Conservation (phyloP, 1,284 basidiomycete species). For the Rhizoctonia solani region DNA sequence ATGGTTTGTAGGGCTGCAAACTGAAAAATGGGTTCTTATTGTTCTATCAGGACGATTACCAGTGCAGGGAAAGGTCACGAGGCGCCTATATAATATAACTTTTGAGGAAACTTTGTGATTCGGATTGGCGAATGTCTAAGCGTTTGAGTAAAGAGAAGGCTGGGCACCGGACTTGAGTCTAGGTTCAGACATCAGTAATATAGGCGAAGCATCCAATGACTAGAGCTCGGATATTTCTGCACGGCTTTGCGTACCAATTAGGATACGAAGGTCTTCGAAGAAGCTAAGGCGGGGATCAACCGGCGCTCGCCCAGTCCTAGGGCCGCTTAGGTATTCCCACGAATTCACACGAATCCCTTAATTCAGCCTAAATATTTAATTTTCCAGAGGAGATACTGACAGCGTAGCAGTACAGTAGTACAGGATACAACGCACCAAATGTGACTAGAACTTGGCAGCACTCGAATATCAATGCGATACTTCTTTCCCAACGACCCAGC, state of each 20-base stretch:
- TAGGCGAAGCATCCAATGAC: conserved; percentile 1
- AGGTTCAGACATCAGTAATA: conserved; percentile 11
- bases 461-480: neutral
- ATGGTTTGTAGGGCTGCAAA: too few species aligned
- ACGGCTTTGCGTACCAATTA: conserved; percentile 3
- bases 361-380: conserved; percentile 25
- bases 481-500: too few species aligned
- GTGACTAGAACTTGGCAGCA: neutral
- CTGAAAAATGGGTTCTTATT: too few species aligned
- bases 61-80: conserved; percentile 9
- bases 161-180: neutral
- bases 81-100: neutral
- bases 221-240: conserved; percentile 26
- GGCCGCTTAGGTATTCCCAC: neutral
- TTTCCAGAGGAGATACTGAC: neutral
- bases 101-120: neutral
- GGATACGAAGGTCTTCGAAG: neutral
- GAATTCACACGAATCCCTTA: conserved; percentile 6
- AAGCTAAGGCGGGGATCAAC: conserved; percentile 3
- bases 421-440: conserved; percentile 20
- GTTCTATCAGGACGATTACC: conserved; percentile 5
- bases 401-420: conserved; percentile 7
- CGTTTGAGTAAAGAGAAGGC: neutral
- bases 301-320: neutral
- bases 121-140: conserved; percentile 4